Conservation (phyloP, 768 basidiomycete species). For the Tubosaeta brunneosetosa region DNA sequence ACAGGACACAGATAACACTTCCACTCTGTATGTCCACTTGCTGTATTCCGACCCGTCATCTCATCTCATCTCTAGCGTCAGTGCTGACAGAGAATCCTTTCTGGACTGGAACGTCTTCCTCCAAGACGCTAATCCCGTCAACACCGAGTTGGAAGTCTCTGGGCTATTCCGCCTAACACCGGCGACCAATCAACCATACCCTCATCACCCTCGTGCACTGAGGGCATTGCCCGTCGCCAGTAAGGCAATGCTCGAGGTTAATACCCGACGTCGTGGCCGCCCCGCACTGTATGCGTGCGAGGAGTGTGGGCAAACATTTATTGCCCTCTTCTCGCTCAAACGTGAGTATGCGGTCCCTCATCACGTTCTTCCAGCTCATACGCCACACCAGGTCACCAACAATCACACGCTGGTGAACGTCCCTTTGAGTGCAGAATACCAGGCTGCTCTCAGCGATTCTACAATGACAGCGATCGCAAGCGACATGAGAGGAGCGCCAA, state of each 20-base stretch:
- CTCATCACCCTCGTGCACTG: slow-evolving; percentile 18
- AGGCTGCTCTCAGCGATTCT: slow-evolving; percentile 28
- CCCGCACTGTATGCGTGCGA: slow-evolving; percentile 16
- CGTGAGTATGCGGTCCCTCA: slow-evolving; percentile 16
- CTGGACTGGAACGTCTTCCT: neutral
- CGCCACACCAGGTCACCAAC: slow-evolving; percentile 22
- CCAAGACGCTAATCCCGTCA: neutral
- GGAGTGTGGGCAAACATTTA: slow-evolving; percentile 24
- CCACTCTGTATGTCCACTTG: slow-evolving; percentile 14
- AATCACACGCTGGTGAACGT: slow-evolving; percentile 26
- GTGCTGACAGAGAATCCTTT: neutral
- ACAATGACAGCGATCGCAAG: slow-evolving; percentile 31
- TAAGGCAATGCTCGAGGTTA: slow-evolving; percentile 32
- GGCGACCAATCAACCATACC: neutral
- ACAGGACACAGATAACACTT: slow-evolving; percentile 4
- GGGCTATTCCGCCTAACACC: slow-evolving; percentile 12
- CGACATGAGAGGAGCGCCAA: slow-evolving; percentile 33
- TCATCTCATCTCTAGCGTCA: slow-evolving; percentile 13
- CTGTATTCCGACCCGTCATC: slow-evolving; percentile 3
- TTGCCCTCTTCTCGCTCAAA: slow-evolving; percentile 30
- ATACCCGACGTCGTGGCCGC: slow-evolving; percentile 29
- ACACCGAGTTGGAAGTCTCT: slow-evolving; percentile 14
- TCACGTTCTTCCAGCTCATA: neutral
- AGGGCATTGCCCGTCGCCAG: slow-evolving; percentile 23
- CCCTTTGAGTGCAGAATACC: slow-evolving; percentile 23